Evolutionary conservation across 306 rosid species (phyloP).

Genomic region (Quercus wislizeni): DNA sequence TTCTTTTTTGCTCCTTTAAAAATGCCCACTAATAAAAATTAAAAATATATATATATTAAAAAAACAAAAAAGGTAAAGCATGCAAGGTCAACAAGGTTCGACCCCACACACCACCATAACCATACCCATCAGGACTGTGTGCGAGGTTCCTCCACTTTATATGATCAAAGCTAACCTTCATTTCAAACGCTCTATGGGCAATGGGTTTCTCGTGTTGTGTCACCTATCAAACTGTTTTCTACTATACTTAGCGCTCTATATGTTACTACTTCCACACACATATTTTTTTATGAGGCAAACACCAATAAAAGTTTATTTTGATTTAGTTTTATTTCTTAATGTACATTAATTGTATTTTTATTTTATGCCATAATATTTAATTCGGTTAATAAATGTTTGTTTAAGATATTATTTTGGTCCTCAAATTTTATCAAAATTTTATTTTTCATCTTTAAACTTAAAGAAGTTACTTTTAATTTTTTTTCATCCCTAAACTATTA

Average conservation of each 20-base stretch:
- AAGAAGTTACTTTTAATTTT: too few relatives aligned
- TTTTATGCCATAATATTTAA: too few relatives aligned
- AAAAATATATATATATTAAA: too few relatives aligned
- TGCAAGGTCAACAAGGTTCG: neutral
- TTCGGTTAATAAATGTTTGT: too few relatives aligned
- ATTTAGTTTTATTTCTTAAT: too few relatives aligned
- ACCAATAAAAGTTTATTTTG: too few relatives aligned
- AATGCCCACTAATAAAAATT: neutral
- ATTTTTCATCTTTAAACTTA: too few relatives aligned
- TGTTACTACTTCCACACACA: neutral
- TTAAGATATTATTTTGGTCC: too few relatives aligned
- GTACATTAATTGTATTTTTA: too few relatives aligned
- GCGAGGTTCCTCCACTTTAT: neutral
- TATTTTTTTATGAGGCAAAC: too few relatives aligned
- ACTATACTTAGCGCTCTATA: neutral
- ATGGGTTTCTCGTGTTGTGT: constrained; percentile 7
- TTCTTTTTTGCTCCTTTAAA: neutral
- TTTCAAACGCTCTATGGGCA: neutral
- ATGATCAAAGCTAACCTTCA: neutral
- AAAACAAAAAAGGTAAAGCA: neutral
- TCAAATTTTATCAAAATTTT: too few relatives aligned
- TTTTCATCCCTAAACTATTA: too few relatives aligned
- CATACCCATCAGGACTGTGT: neutral
- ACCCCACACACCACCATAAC: neutral
- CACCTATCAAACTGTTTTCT: neutral